Conservation (phyloP, 1,139 yeast genomes). For the Suhomyces choctaworum region DNA sequence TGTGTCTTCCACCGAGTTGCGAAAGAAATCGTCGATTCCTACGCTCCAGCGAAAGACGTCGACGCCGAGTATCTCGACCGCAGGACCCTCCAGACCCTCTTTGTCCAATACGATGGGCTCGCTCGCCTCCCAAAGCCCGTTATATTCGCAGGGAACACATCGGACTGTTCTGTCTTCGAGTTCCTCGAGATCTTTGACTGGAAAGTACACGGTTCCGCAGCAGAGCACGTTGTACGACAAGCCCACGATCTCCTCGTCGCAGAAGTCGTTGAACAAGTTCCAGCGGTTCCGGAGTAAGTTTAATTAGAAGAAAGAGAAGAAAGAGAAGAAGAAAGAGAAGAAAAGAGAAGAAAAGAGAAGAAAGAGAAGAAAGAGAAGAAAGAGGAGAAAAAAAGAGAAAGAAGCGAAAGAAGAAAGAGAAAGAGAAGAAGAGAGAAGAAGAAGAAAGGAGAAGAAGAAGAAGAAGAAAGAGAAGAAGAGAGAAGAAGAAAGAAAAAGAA, state of each 20-base stretch:
- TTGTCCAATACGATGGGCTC: too few relatives aligned
- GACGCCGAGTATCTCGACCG: conserved; percentile 9
- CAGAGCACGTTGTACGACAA: conserved; percentile 34
- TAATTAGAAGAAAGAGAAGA: conserved; percentile 18
- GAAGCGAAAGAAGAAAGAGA: too few relatives aligned
- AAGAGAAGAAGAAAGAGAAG: too few relatives aligned
- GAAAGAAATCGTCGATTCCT: conserved; percentile 19
- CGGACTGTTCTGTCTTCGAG: conserved; percentile 5
- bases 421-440: too few relatives aligned
- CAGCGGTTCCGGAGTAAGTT: conserved; percentile 33
- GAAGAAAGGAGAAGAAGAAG: too few relatives aligned
- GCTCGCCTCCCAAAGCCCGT: too few relatives aligned
- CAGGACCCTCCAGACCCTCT: not conserved
- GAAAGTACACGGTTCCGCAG: conserved; percentile 20
- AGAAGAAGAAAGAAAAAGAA: too few relatives aligned
- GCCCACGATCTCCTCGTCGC: conserved; percentile 51
- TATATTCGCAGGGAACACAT: too few relatives aligned
- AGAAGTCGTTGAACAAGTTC: conserved; percentile 34
- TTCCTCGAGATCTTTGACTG: conserved; percentile 10
- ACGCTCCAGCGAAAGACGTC: conserved; percentile 19
- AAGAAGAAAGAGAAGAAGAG: too few relatives aligned
- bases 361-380: too few relatives aligned
- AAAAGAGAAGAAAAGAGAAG: too few relatives aligned
- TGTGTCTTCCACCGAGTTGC: conserved; percentile 11
- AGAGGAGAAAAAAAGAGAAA: too few relatives aligned